Evolutionary conservation across 2,329 filamentous ascomycete species (phyloP).

Genomic region (Grosmannia serpens): DNA sequence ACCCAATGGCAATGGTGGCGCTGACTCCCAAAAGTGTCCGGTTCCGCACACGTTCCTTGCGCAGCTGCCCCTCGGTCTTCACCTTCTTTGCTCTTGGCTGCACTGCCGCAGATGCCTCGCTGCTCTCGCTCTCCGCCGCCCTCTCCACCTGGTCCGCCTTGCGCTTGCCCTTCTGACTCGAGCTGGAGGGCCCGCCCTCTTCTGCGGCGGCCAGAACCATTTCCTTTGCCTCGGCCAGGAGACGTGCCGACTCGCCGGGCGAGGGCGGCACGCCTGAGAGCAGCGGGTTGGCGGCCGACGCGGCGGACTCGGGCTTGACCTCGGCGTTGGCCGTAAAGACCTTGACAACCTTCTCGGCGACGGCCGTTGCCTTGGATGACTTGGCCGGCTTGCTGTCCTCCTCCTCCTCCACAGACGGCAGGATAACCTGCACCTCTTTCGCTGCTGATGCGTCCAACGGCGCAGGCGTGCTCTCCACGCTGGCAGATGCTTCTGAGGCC

Average conservation of each 20-base stretch:
- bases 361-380: background rate
- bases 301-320: slow-evolving; percentile 45
- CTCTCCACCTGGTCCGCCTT: slow-evolving; percentile 62
- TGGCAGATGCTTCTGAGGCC: slow-evolving; percentile 24
- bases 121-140: slow-evolving; percentile 33
- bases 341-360: slow-evolving; percentile 22
- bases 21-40: slow-evolving; percentile 77
- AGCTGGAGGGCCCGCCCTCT: slow-evolving; percentile 24
- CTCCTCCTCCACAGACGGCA: slow-evolving; percentile 43
- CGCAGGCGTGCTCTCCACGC: slow-evolving; percentile 13
- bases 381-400: slow-evolving; percentile 3
- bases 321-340: slow-evolving; percentile 58
- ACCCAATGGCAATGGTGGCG: slow-evolving; percentile 84
- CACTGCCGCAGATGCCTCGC: slow-evolving; percentile 16
- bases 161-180: slow-evolving; percentile 51
- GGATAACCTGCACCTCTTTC: slow-evolving; percentile 15
- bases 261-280: slow-evolving; percentile 55
- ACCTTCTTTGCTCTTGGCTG: slow-evolving; percentile 50
- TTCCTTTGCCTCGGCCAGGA: slow-evolving; percentile 76
- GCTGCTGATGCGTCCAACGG: slow-evolving; percentile 10
- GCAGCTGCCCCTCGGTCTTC: slow-evolving; percentile 69
- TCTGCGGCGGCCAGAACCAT: slow-evolving; percentile 56
- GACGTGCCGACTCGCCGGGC: slow-evolving; percentile 66
- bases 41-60: slow-evolving; percentile 76
- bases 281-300: slow-evolving; percentile 66